phyloP scores from a whole-genome alignment of 805 yeast genomes.

The Sporopachydermia quercuum region DNA sequence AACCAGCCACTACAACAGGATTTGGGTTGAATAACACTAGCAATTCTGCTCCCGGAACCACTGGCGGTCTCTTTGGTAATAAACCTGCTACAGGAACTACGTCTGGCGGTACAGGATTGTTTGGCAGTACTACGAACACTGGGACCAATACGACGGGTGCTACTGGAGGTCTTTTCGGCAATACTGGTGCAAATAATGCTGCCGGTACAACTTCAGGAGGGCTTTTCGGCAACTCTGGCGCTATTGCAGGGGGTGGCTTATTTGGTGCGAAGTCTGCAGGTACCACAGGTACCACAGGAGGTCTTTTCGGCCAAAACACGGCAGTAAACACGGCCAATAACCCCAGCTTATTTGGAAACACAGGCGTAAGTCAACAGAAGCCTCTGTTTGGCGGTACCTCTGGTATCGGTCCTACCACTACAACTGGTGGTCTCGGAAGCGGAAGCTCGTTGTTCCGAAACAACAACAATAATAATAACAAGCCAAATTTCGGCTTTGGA shows the following conservation, averaged over 20 bases:
- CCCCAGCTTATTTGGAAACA: slow-evolving; percentile 3
- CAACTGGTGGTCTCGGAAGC: no score
- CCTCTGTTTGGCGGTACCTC: slow-evolving; percentile 1
- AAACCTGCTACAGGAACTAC: slow-evolving; percentile 8
- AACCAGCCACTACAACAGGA: slow-evolving; percentile 17
- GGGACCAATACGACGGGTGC: slow-evolving; percentile 4
- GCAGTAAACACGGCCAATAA: slow-evolving; percentile 4
- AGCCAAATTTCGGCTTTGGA: slow-evolving; percentile 1
- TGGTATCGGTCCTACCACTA: no score
- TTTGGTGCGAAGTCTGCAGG: not conserved
- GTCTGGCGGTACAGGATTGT: slow-evolving; percentile 10
- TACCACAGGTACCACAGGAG: slow-evolving; percentile 5
- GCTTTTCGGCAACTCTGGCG: slow-evolving; percentile 11
- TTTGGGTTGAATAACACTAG: slow-evolving; percentile 20
- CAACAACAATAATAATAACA: no score
- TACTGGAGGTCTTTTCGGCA: slow-evolving; percentile 11
- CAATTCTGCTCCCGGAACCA: slow-evolving; percentile 8
- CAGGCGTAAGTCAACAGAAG: no score
- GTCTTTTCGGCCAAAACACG: slow-evolving; percentile 12
- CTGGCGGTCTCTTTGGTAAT: slow-evolving; percentile 24
- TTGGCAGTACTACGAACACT: slow-evolving; percentile 8
- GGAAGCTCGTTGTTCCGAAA: no score
- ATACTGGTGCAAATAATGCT: slow-evolving; percentile 3
- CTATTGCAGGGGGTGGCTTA: slow-evolving; percentile 5
- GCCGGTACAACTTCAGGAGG: slow-evolving; percentile 9